phyloP scores from a whole-genome alignment of 768 basidiomycete species.

The Panellus pusillus region DNA sequence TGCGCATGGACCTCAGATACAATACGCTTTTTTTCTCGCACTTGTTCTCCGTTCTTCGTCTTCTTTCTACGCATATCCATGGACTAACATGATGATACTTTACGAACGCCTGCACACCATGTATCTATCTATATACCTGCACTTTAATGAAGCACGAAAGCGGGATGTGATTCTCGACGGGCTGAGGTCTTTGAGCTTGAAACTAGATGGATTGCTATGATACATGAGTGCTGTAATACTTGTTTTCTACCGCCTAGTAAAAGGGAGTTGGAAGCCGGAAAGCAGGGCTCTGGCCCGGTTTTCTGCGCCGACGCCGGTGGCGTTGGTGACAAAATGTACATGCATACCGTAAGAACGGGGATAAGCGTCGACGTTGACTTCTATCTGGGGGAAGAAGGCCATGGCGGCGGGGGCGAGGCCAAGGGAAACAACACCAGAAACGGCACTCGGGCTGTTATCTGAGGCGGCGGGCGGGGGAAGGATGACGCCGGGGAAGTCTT shows the following conservation, averaged over 20 bases:
- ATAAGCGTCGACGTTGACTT: constrained; percentile 90
- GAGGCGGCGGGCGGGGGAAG: constrained; percentile 76
- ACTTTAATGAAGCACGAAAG: too few relatives aligned
- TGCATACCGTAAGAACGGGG: constrained; percentile 88
- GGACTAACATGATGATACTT: too few relatives aligned
- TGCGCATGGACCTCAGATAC: too few relatives aligned
- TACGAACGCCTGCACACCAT: too few relatives aligned
- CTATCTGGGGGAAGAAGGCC: constrained; percentile 92
- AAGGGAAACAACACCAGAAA: constrained; percentile 86
- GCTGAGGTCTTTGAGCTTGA: too few relatives aligned
- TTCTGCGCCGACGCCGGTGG: constrained; percentile 85
- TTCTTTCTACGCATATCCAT: too few relatives aligned
- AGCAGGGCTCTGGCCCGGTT: constrained; percentile 83
- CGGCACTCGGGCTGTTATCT: constrained; percentile 70
- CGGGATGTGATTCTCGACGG: too few relatives aligned
- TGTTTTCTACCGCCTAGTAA: constrained; percentile 38
- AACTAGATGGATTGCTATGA: too few relatives aligned
- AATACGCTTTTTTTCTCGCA: too few relatives aligned
- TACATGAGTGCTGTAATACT: too few relatives aligned
- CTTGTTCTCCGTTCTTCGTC: too few relatives aligned
- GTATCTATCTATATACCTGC: too few relatives aligned
- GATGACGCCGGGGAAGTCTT: constrained; percentile 84
- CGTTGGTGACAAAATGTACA: constrained; percentile 90
- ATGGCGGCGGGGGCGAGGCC: constrained; percentile 84
- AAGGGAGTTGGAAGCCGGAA: constrained; percentile 92